Base-by-base conservation (phyloP, 805 yeast genomes). In the Brettanomyces bruxellensis region DNA sequence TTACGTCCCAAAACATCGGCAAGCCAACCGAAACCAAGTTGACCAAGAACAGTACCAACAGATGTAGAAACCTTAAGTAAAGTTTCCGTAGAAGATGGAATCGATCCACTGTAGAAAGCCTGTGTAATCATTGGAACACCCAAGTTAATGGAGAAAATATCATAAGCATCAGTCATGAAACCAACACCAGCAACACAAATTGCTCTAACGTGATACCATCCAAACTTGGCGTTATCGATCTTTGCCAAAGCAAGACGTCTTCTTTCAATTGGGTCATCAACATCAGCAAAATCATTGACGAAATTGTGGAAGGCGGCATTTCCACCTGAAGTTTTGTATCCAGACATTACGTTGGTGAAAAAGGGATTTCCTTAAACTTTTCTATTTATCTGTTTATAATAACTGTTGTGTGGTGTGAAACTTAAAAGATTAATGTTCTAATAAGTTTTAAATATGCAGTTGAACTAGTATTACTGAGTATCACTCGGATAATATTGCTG, bases 31-130 rank as follows among this genome's bases (percentile, higher is more conserved):
- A 88, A 89, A 49, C 84, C 79, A 44, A 88, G 61, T 70, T 89
- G 96, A 59, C 96, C 96, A 60, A 89, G 76, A 54, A 88, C 95
- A 39, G 96, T 88, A 70, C 96, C 96, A 47, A 87, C 95, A 43
- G 95, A 87, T 24, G 96, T 88, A 44, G 95, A 86, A 45, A 85
- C 90, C 70, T 88, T 88, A 54, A 88, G 67, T 54, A 87, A 70
- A 47, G 95, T 87, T 48, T 70, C 64, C 45, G 95, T 84, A 43
- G 95, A 81, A 47, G 74, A 56, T 35, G 96, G 95, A 13, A 64
- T 61, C 7, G 55, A 47, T 53, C 80, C 79, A 14, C 64, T 67
- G 89, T 90, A 88, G 73, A 66, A 86, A 46, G 82, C 95, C 57
- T 83, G 80, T 34, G 77, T 65, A 75, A 88, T 67, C 90, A 88